Percentiles rank a stretch among this genome's conserved stretches.
Conservation (phyloP, 2,329 filamentous ascomycete species). For the Neonectria sp. region DNA sequence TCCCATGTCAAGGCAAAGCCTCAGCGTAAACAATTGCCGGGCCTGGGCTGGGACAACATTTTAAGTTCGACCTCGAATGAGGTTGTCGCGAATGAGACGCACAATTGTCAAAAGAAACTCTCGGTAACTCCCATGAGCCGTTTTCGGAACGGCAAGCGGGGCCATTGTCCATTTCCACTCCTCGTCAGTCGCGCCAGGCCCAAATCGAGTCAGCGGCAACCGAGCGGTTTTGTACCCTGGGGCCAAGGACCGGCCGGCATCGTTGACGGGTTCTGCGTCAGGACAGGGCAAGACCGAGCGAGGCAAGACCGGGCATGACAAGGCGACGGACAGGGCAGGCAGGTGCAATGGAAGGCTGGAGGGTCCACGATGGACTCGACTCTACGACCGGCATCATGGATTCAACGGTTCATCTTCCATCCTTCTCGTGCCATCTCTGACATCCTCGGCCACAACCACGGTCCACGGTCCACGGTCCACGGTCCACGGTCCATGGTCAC, state of each 20-base stretch:
- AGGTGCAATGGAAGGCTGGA: conserved; percentile 12
- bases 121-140: conserved; percentile 26
- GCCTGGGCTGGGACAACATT: too few relatives aligned
- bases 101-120: conserved; percentile 26
- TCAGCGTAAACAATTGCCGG: neutral
- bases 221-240: conserved; percentile 13
- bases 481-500: conserved; percentile 1
- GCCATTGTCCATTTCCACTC: conserved; percentile 33
- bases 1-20: neutral
- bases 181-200: conserved; percentile 28
- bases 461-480: neutral
- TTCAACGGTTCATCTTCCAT: conserved; percentile 31
- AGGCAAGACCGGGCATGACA: neutral
- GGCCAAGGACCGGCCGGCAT: conserved; percentile 6
- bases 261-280: conserved; percentile 15
- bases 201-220: conserved; percentile 18
- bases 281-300: neutral
- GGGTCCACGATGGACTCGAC: conserved; percentile 10
- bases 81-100: neutral
- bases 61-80: neutral
- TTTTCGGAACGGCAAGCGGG: conserved; percentile 37
- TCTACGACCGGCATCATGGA: conserved; percentile 16
- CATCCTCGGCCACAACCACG: conserved; percentile 11
- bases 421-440: conserved; percentile 25
- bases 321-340: conserved; percentile 1